These are phyloP conservation scores for Tolypocladium sp. DNA, from an alignment of 2,329 filamentous ascomycete species.

Conservation along the genomic window DNA sequence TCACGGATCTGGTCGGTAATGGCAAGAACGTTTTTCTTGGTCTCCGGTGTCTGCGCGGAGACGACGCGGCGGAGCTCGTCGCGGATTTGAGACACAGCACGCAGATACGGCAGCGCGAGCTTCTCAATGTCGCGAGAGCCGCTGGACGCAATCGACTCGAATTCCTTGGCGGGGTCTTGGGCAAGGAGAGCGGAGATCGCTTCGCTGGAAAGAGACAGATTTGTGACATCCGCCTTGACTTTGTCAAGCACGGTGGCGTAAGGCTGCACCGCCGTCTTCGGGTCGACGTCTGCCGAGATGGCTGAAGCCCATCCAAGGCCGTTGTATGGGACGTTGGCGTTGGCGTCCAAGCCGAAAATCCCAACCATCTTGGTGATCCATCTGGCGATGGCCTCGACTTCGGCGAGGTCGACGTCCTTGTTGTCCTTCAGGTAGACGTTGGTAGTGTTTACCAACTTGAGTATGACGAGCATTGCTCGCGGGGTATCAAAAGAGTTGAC, in stretches of 20 bases:
- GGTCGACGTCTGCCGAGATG: conserved; percentile 30
- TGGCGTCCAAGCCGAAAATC: conserved; percentile 71
- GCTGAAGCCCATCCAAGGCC: conserved; percentile 46
- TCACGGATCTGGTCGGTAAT: conserved; percentile 79
- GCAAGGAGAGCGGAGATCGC: conserved; percentile 32
- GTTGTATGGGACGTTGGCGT: conserved; percentile 43
- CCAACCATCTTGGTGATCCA: conserved; percentile 81
- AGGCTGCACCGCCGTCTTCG: conserved; percentile 34
- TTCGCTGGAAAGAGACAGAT: conserved; percentile 39
- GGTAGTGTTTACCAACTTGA: conserved; percentile 67
- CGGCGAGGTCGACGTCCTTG: conserved; percentile 34
- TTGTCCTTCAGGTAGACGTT: conserved; percentile 51
- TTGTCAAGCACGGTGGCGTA: conserved; percentile 35
- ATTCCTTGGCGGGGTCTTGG: conserved; percentile 35
- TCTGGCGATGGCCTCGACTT: conserved; percentile 50
- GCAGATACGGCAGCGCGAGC: conserved; percentile 45
- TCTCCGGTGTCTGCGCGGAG: conserved; percentile 31
- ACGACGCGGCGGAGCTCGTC: conserved; percentile 53
- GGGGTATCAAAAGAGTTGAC: conserved; percentile 85
- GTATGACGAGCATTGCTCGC: conserved; percentile 67
- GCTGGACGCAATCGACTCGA: conserved; percentile 30
- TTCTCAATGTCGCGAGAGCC: conserved; percentile 43
- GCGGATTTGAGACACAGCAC: conserved; percentile 45
- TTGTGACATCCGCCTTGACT: conserved; percentile 35
- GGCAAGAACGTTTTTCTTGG: conserved; percentile 62